Percentiles rank a stretch among this genome's conserved stretches.
Conservation (phyloP, 371 early-diverging fungal species). For the Syncephalis plumigaleata region DNA sequence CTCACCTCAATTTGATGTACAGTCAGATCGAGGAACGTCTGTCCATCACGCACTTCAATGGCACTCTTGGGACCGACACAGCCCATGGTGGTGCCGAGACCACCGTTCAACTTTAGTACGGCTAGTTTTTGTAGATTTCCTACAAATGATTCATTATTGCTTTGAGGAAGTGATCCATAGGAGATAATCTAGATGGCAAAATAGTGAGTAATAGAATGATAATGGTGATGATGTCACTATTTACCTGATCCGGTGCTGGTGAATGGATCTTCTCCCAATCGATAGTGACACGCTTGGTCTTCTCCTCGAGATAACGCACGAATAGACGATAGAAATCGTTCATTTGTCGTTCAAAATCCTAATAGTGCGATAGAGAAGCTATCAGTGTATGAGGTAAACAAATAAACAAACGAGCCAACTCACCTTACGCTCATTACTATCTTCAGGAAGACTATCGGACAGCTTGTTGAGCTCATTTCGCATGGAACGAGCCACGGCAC, state of each 20-base stretch:
- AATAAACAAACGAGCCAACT: slow-evolving; percentile 1
- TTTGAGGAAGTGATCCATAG: slow-evolving; percentile 45
- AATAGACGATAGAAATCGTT: slow-evolving; percentile 84
- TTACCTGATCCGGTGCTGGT: not conserved
- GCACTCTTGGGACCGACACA: slow-evolving; percentile 99
- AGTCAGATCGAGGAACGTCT: slow-evolving; percentile 97
- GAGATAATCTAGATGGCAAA: slow-evolving; percentile 63
- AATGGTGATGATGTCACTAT: slow-evolving; percentile 77
- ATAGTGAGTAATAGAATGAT: slow-evolving; percentile 76
- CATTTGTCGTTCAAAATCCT: slow-evolving; percentile 49
- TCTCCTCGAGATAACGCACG: slow-evolving; percentile 68
- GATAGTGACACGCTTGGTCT: slow-evolving; percentile 33
- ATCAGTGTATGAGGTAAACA: not conserved
- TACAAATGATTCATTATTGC: slow-evolving; percentile 23
- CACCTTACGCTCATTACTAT: slow-evolving; percentile 34
- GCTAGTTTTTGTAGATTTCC: slow-evolving; percentile 79
- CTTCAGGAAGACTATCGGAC: slow-evolving; percentile 20
- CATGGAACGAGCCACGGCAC: slow-evolving; percentile 48
- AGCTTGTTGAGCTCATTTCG: slow-evolving; percentile 34
- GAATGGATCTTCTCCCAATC: not conserved
- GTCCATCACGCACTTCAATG: slow-evolving; percentile 95
- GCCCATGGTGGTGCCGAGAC: slow-evolving; percentile 99
- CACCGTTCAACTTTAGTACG: slow-evolving; percentile 98
- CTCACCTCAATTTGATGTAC: slow-evolving; percentile 94
- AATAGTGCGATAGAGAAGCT: not conserved